A percentile compares a stretch with the other conserved stretches of the same genome.
Evolutionary conservation across 2,329 filamentous ascomycete species (phyloP).

Genomic region (Phialophora expanda): DNA sequence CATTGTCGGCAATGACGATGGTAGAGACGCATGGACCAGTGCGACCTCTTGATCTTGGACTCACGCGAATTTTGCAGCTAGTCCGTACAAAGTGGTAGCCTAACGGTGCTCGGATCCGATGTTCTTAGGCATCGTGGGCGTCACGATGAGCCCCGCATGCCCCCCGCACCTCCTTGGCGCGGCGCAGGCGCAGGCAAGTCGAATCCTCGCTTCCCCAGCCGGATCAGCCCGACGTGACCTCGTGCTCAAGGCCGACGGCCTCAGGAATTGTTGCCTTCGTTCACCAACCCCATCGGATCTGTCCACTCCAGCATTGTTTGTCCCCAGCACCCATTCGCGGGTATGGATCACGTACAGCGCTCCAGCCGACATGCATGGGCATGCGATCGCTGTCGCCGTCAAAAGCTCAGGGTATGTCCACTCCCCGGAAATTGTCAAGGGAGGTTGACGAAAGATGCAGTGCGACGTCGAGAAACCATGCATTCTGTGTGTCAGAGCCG

Average conservation of each 20-base stretch:
- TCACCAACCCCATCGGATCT: background rate
- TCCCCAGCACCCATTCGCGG: background rate
- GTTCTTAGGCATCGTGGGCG: background rate
- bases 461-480: constrained; percentile 28
- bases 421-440: background rate
- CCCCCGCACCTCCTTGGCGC: background rate
- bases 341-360: constrained; percentile 19
- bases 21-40: background rate
- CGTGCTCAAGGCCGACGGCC: background rate
- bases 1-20: no score
- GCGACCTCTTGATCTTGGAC: background rate
- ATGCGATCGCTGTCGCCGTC: constrained; percentile 21
- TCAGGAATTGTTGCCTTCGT: background rate
- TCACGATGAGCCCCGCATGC: background rate
- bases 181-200: constrained; percentile 1
- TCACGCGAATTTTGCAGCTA: no score
- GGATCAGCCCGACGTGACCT: background rate
- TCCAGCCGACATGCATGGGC: constrained; percentile 20
- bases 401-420: constrained; percentile 21
- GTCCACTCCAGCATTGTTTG: background rate
- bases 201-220: background rate
- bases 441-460: constrained; percentile 5
- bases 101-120: background rate
- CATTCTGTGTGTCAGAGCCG: constrained; percentile 24
- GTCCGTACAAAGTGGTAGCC: background rate